Evolutionary conservation across 2,329 filamentous ascomycete species (phyloP).

Genomic region (Delphinella strobiligena): DNA sequence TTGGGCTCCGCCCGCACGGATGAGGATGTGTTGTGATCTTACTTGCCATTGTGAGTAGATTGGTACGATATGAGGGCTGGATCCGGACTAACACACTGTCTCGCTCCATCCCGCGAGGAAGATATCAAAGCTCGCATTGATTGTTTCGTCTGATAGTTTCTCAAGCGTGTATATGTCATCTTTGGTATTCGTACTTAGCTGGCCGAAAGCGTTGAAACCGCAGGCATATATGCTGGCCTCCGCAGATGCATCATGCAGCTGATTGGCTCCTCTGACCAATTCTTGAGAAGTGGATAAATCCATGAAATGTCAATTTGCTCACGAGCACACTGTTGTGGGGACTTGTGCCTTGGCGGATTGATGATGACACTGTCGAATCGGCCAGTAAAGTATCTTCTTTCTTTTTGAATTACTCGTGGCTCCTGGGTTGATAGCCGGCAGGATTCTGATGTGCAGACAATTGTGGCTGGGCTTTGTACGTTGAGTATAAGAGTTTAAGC

Average conservation of each 20-base stretch:
- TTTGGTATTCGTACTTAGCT: background rate
- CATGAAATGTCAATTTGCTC: background rate
- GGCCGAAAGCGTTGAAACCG: slow-evolving; percentile 8
- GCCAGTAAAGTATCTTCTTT: no score
- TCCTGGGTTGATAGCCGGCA: no score
- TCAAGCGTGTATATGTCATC: slow-evolving; percentile 1
- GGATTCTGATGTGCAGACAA: no score
- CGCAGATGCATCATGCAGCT: background rate
- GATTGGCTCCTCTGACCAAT: background rate
- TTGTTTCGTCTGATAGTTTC: background rate
- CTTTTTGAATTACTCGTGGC: no score
- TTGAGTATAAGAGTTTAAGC: no score
- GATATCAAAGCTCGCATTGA: slow-evolving; percentile 7
- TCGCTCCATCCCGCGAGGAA: slow-evolving; percentile 22
- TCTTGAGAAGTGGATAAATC: background rate
- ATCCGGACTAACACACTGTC: slow-evolving; percentile 13
- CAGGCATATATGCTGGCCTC: background rate
- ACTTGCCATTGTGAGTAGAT: slow-evolving; percentile 4
- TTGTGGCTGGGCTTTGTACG: no score
- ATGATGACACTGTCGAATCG: no score
- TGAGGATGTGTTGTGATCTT: background rate
- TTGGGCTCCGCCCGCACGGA: slow-evolving; percentile 2
- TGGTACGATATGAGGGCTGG: slow-evolving; percentile 11
- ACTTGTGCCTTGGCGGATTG: no score
- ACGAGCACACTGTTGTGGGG: no score